Evolutionary conservation across 139 green algal species (phyloP), one percentile per base, ranked within the genome.

Genomic region (Monoraphidium neglectum): DNA sequence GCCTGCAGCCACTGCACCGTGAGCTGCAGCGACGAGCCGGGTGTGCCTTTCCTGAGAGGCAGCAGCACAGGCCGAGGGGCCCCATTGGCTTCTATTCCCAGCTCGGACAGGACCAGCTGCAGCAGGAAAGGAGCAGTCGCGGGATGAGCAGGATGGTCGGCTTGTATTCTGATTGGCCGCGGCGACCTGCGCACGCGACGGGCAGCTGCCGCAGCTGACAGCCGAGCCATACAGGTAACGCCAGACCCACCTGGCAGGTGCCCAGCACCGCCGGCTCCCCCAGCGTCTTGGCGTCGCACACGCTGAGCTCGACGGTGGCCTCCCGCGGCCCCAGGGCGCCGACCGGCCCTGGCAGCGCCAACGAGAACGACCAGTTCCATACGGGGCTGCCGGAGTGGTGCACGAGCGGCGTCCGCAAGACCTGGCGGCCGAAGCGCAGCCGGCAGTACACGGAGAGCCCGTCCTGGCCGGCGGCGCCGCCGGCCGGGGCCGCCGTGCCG

Each of bases 351-450:
- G 70, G 70, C 70, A 77, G 57, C 13, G 70, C 56, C 38, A 77
- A n/a, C 32, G 37, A 61, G 15, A 68, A 36, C 36, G 66, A 60
- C 70, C 70, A 77, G 37, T 68, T 66, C 70, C 54, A 68, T 10
- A 77, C 70, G 43, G 70, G 54, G 56, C 68, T 56, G 51, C 40
- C 70, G 15, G n/a, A 33, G 53, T 77, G 70, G 46, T 77, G 57
- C 0, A 43, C 24, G 2, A 77, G 36, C 1, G 70, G 70, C 23
- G 70, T 77, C 28, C 70, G 56, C 36, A 77, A 56, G 36, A 77
- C 26, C 37, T 49, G 38, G 15, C 30, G 47, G 6, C 43, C 30
- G 5, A 61, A 49, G 13, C 30, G 53, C 46, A 77, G 26, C 10
- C 59, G n/a, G 8, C 35, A 38, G n/a, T 59, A 77, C 16, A n/a